Base-by-base conservation (phyloP, 2,329 filamentous ascomycete genomes). In the Aspergillus aculeatus region DNA sequence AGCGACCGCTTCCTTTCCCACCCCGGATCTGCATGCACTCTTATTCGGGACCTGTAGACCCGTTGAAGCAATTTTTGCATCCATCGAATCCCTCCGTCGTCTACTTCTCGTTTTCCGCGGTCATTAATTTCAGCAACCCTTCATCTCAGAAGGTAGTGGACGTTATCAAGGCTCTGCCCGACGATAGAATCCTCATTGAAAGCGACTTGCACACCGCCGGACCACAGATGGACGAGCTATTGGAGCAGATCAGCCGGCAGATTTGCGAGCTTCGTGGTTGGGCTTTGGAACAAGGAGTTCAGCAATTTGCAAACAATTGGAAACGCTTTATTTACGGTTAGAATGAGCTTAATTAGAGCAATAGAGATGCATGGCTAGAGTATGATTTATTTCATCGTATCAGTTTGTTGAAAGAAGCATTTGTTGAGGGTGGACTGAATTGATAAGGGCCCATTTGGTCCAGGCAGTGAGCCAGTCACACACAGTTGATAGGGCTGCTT, bases 21-120 rank as follows among this genome's bases (percentile, higher is more conserved):
- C 92, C 93, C 0, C 82, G 93, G 9, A 89, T 98, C 71, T 99
- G 95, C 71, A 85, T 99, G 60, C 95, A 99, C 75, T 97, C 93
- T 0, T 99, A 92, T 75, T 96, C 90, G 51, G 94, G 92, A 0
- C 84, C 89, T 5, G 81, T 86, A 11, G 88, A 95, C 58, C 83
- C 88, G 32, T 78, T 97, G 41, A 88, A 84, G 64, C 92, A 92
- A 73, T 98, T 96, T 69, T 78, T 92, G 51, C 83, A 89, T 64
- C 84, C 86, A 1, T 81, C 84, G 1, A 86, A 95, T 9, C 94
- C 94, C 0, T 86, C 87, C 0, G 82, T 86, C 16, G 83, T 98
- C 21, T 99, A 88, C 75, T 93, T 96, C 68, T 96, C 92, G 1
- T 96, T 98, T 71, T 97, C 92, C 1, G 83, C 83, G 0, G 87